Evolutionary conservation across 129 eudicot species (phyloP), one percentile per base, ranked within the genome.

Genomic region (Lactuca sativa): DNA sequence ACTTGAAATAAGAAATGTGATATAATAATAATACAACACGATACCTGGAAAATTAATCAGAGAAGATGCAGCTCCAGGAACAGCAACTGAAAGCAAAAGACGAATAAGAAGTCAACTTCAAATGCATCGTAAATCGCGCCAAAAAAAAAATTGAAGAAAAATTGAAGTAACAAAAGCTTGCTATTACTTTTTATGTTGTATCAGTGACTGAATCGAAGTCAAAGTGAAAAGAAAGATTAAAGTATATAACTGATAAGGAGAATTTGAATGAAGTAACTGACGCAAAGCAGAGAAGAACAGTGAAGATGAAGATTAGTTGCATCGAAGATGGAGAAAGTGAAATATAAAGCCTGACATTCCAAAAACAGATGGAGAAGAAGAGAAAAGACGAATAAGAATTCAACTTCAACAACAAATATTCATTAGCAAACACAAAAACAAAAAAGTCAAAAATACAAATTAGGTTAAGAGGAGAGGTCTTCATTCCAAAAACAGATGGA

Each of bases 311-410:
- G 53, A 69, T 76, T 76, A 59, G 17, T 59, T 76, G 80, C 62
- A 69, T 71, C 58, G 56, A 56, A 56, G 73, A 74, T 32, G 9
- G 71, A 77, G 64, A 69, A 76, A 62, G 71, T 61, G 81, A 70
- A 69, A 62, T 69, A 59, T 69, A 74, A 66, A 48, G 61, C 6
- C 80, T 75, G 69, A 59, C 74, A 75, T 67, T 75, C n/a, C n/a
- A n/a, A n/a, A n/a, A n/a, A n/a, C n/a, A n/a, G n/a, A n/a, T n/a
- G n/a, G n/a, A n/a, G n/a, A n/a, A n/a, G n/a, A n/a, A n/a, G n/a
- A n/a, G n/a, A n/a, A n/a, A n/a, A n/a, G n/a, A n/a, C n/a, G n/a
- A n/a, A n/a, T n/a, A n/a, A n/a, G n/a, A n/a, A n/a, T n/a, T n/a
- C n/a, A n/a, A n/a, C n/a, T n/a, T n/a, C n/a, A n/a, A n/a, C n/a